phyloP scores from a whole-genome alignment of 768 basidiomycete species.

The Paxillus rubicundulus region DNA sequence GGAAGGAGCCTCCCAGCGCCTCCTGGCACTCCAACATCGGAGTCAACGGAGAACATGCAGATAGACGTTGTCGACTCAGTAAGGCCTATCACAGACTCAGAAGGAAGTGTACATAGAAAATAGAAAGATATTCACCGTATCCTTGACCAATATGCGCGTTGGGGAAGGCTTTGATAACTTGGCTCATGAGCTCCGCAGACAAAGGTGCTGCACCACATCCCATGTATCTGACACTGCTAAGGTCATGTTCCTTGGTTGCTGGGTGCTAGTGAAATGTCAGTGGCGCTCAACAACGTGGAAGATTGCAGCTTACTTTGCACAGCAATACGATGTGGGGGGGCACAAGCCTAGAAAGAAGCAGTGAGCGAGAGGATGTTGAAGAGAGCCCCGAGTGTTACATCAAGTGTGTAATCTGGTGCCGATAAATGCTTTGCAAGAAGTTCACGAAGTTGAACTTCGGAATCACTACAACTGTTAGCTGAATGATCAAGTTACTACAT shows the following conservation, averaged over 20 bases:
- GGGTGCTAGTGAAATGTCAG: conserved; percentile 42
- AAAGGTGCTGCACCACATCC: conserved; percentile 65
- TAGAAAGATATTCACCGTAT: conserved; percentile 41
- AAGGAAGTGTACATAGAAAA: neutral
- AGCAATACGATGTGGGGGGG: conserved; percentile 65
- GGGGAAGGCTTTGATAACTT: conserved; percentile 47
- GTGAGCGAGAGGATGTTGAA: neutral
- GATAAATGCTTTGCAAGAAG: conserved; percentile 61
- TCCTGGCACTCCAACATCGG: conserved; percentile 51
- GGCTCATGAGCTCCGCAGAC: conserved; percentile 50
- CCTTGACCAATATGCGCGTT: conserved; percentile 65
- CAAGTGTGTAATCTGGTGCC: conserved; percentile 55
- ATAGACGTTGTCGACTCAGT: conserved; percentile 61
- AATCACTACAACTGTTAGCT: conserved; percentile 58
- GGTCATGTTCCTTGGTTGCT: conserved; percentile 46
- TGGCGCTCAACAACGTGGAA: neutral
- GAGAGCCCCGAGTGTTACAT: conserved; percentile 37
- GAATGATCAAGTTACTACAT: conserved; percentile 7
- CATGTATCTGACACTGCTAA: conserved; percentile 50
- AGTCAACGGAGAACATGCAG: conserved; percentile 45
- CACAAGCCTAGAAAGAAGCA: conserved; percentile 43
- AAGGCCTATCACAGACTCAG: conserved; percentile 44
- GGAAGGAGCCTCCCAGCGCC: conserved; percentile 50
- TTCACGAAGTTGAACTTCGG: conserved; percentile 60
- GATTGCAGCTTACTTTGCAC: conserved; percentile 52